phyloP scores from a whole-genome alignment of 352 stramenopile species.

The Pythium diclinum region DNA sequence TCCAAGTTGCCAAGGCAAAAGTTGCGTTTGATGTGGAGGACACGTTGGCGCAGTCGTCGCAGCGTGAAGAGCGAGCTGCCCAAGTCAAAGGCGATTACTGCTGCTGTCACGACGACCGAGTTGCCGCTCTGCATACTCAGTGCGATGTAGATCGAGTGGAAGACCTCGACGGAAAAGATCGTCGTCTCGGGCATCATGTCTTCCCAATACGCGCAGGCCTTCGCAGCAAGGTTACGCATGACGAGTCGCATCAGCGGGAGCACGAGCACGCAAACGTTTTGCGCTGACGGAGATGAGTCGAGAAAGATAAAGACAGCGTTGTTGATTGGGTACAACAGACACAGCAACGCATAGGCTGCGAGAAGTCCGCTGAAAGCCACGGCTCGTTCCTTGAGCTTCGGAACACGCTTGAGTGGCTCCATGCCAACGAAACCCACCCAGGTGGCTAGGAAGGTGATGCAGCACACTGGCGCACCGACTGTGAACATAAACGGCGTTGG shows the following conservation, averaged over 20 bases:
- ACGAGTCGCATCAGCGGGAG: slow-evolving; percentile 24
- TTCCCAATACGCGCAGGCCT: slow-evolving; percentile 19
- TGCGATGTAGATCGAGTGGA: slow-evolving; percentile 30
- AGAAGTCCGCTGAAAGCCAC: not conserved
- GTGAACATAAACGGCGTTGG: not conserved
- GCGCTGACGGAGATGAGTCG: not conserved
- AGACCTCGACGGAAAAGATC: slow-evolving; percentile 38
- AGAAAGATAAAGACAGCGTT: slow-evolving; percentile 14
- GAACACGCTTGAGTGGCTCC: not conserved
- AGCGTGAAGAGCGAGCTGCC: not conserved
- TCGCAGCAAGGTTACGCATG: slow-evolving; percentile 30
- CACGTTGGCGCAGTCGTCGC: too few relatives aligned
- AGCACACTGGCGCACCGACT: not conserved
- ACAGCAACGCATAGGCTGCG: not conserved
- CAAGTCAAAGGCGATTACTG: slow-evolving; percentile 2
- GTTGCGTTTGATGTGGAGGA: too few relatives aligned
- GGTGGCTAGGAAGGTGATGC: not conserved
- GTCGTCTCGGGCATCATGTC: slow-evolving; percentile 29
- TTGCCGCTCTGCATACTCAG: slow-evolving; percentile 32
- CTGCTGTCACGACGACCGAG: slow-evolving; percentile 30
- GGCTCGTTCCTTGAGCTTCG: not conserved
- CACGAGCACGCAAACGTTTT: not conserved
- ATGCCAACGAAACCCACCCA: not conserved
- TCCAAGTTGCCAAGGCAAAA: too few relatives aligned
- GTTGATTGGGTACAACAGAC: not conserved